Percentiles rank a stretch among this genome's conserved stretches.
phyloP scores from a whole-genome alignment of 1,139 yeast genomes.

The Geotrichum fermentans region DNA sequence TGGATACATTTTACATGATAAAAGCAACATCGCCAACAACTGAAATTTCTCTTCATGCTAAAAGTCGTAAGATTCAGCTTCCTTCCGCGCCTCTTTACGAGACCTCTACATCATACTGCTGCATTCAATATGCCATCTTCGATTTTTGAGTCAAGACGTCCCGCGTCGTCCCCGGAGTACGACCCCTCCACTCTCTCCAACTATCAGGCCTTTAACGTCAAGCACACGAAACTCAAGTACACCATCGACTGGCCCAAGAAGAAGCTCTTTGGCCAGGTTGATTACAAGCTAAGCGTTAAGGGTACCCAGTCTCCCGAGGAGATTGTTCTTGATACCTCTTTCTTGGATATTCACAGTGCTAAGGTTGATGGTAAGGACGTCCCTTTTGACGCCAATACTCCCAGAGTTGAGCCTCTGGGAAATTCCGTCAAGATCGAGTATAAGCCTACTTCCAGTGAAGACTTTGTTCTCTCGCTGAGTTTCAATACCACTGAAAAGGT shows the following conservation, averaged over 20 bases:
- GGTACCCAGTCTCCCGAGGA: constrained; percentile 24
- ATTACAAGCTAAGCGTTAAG: constrained; percentile 41
- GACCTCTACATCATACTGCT: background rate
- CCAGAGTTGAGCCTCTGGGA: constrained; percentile 63
- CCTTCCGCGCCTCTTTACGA: background rate
- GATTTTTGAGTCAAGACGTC: constrained; percentile 21
- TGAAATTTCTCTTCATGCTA: no score
- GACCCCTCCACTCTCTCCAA: constrained; percentile 79
- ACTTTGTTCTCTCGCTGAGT: constrained; percentile 41
- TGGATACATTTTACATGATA: no score
- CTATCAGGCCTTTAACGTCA: constrained; percentile 51
- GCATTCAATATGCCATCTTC: constrained; percentile 12
- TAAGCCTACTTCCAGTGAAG: background rate
- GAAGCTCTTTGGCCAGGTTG: constrained; percentile 54
- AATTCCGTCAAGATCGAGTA: constrained; percentile 48
- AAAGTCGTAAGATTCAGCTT: no score
- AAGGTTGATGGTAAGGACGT: constrained; percentile 42
- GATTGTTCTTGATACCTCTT: constrained; percentile 66
- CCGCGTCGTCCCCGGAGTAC: constrained; percentile 27
- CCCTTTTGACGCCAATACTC: constrained; percentile 41
- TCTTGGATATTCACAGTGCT: constrained; percentile 48
- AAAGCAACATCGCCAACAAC: no score
- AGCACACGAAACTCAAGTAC: constrained; percentile 50
- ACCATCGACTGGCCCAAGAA: constrained; percentile 53
- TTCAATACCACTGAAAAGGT: constrained; percentile 69